Conservation (phyloP, 2,329 filamentous ascomycete genomes). For the Fusarium sp. region DNA sequence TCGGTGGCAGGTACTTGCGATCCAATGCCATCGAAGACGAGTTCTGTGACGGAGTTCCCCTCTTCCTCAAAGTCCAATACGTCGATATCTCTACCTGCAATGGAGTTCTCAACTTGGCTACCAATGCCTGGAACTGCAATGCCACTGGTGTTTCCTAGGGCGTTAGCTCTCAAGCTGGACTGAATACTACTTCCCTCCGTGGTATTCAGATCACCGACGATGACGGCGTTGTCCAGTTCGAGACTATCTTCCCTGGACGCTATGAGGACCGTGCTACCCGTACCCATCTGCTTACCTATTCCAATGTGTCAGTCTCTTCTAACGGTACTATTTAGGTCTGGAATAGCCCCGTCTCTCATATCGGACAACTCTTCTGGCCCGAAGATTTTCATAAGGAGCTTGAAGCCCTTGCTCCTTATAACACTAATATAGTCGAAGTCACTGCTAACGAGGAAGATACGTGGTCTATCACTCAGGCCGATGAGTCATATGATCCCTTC, state of each 20-base stretch:
- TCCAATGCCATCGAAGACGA: slow-evolving; percentile 15
- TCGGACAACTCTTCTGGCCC: slow-evolving; percentile 20
- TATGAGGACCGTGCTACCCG: slow-evolving; percentile 10
- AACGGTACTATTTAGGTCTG: slow-evolving; percentile 20
- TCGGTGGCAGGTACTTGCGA: slow-evolving; percentile 10
- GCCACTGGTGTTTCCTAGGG: slow-evolving; percentile 21
- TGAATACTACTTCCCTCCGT: slow-evolving; percentile 18
- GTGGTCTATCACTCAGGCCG: slow-evolving; percentile 13
- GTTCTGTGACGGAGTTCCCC: slow-evolving; percentile 2
- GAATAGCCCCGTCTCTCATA: slow-evolving; percentile 18
- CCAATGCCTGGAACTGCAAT: slow-evolving; percentile 19
- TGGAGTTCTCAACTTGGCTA: slow-evolving; percentile 7
- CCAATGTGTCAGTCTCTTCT: slow-evolving; percentile 10
- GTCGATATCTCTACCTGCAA: slow-evolving; percentile 6
- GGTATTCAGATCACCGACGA: slow-evolving; percentile 19
- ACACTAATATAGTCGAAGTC: slow-evolving; percentile 4
- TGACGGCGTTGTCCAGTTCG: slow-evolving; percentile 11
- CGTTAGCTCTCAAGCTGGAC: neutral
- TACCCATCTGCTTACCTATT: slow-evolving; percentile 7
- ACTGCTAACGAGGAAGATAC: slow-evolving; percentile 16
- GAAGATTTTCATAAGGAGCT: slow-evolving; percentile 4
- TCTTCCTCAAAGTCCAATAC: slow-evolving; percentile 23
- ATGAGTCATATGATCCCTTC: slow-evolving; percentile 21
- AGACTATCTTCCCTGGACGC: slow-evolving; percentile 15
- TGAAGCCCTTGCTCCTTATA: neutral